These are phyloP conservation scores for Chenopodium berlandieri DNA, from an alignment of 148 eudicot genomes.

Conservation along the genomic window DNA sequence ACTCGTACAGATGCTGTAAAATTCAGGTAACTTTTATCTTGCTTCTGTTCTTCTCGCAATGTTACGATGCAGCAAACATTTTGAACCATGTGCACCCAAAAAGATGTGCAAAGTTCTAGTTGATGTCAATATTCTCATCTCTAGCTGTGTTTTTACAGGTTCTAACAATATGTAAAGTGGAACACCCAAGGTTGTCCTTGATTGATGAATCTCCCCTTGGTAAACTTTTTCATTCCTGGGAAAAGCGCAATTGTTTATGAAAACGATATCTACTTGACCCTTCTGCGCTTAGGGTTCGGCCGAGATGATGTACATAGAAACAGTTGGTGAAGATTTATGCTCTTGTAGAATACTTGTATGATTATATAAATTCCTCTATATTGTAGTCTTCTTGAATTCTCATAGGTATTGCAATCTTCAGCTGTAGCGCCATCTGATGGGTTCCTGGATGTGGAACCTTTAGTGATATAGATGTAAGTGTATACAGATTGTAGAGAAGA, in stretches of 20 bases:
- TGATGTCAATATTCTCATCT: not conserved
- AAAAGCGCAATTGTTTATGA: not conserved
- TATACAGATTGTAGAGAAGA: slow-evolving; percentile 21
- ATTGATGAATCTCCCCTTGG: not conserved
- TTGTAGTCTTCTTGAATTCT: slow-evolving; percentile 10
- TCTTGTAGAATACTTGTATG: slow-evolving; percentile 24
- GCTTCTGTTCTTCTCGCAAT: not conserved
- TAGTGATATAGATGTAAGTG: slow-evolving; percentile 14
- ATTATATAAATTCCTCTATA: slow-evolving; percentile 3
- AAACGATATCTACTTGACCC: not conserved
- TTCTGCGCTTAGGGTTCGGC: slow-evolving; percentile 1
- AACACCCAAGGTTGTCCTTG: not conserved
- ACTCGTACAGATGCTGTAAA: slow-evolving; percentile 16
- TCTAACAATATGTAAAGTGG: slow-evolving; percentile 15
- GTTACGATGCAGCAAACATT: not conserved
- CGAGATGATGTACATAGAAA: slow-evolving; percentile 29
- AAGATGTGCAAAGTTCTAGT: not conserved
- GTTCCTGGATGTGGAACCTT: slow-evolving; percentile 13
- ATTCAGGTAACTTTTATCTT: slow-evolving; percentile 5
- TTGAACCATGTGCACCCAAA: no score
- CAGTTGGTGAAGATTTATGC: slow-evolving; percentile 1
- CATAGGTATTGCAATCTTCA: slow-evolving; percentile 11
- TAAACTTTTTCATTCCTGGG: not conserved
- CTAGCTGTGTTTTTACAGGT: slow-evolving; percentile 3
- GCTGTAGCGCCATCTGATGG: slow-evolving; percentile 3